Base-by-base conservation (phyloP, 306 rosid species). In the Alnus rubra region DNA sequence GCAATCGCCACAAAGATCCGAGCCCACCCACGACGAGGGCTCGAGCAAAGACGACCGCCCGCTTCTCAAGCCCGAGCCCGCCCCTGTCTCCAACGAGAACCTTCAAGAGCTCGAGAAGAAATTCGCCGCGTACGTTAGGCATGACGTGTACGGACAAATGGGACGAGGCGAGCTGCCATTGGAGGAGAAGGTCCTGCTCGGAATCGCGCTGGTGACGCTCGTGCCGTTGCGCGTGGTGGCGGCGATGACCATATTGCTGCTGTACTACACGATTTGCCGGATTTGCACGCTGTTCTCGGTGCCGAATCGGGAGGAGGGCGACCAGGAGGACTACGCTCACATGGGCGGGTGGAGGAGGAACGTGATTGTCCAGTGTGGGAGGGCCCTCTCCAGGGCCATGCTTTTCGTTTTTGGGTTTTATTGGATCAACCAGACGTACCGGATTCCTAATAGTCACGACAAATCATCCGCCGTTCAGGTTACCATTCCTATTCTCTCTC, bases 281-380 rank as follows among this genome's bases (percentile, higher is more conserved):
- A 51, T 91, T 73, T 96, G 92, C 56, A 96, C 99, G 45, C 69
- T 93, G 1, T 91, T 88, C 77, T 80, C 33, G 15, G 42, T 80
- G 2, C 98, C 99, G 0, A 91, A 91, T 76, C 83, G 93, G 3
- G 96, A 88, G 7, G 89, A 90, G 42, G 86, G 74, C 16, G 98
- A 87, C 44, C 98, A 93, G 70, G 99, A 96, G 64, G 93, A 91
- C 73, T 93, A 91, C 42, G 93, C 99, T 44, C 98, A 93, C 74
- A 54, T 93, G 90, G 85, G 75, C 11, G 99, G 98, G 0, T 90
- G 97, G 96, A 87, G 94, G 76, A 85, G 97, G 78, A 55, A 71
- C 7, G 91, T 90, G 60, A 91, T 93, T 45, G 85, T 91, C 74
- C 48, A 31, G 54, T 85, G 85, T 78, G 99, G 99, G 13, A 89